Evolutionary conservation across 1,284 basidiomycete genomes (phyloP).

Genomic region (Leccinum pallidistipes): DNA sequence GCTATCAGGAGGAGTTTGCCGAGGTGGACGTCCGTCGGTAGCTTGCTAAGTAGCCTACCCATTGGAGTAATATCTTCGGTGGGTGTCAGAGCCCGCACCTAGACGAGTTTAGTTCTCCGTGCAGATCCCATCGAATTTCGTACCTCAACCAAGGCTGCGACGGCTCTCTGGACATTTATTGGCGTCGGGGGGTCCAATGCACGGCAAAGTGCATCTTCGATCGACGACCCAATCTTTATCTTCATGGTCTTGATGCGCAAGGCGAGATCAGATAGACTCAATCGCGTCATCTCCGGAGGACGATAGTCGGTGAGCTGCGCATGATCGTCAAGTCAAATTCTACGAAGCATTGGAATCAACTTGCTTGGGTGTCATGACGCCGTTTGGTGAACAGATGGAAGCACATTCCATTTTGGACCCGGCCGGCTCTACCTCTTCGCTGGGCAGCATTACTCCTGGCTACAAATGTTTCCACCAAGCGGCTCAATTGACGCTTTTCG

Average conservation of each 20-base stretch:
- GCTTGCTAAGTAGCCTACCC: constrained; percentile 87
- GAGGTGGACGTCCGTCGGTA: constrained; percentile 96
- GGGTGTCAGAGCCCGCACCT: constrained; percentile 84
- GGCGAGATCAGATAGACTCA: constrained; percentile 93
- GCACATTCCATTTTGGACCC: constrained; percentile 89
- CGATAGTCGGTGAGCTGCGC: constrained; percentile 87
- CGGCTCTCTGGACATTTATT: constrained; percentile 90
- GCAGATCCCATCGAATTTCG: not conserved
- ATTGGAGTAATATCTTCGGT: constrained; percentile 95
- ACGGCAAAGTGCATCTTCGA: constrained; percentile 87
- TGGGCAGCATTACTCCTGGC: constrained; percentile 95
- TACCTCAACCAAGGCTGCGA: constrained; percentile 91
- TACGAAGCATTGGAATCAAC: constrained; percentile 30
- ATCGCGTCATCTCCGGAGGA: constrained; percentile 92
- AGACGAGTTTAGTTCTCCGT: constrained; percentile 10
- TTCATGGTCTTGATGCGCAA: constrained; percentile 98
- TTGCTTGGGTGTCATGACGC: constrained; percentile 76
- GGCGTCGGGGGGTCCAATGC: constrained; percentile 90
- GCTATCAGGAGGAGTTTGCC: constrained; percentile 93
- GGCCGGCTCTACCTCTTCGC: constrained; percentile 87
- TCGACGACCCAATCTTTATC: constrained; percentile 81
- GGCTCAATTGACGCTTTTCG: constrained; percentile 95
- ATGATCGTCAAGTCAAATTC: constrained; percentile 16
- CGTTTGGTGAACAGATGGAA: constrained; percentile 95
- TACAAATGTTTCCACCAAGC: constrained; percentile 91